phyloP scores from a whole-genome alignment of 1,139 yeast species.

The Kluyveromyces sp. region DNA sequence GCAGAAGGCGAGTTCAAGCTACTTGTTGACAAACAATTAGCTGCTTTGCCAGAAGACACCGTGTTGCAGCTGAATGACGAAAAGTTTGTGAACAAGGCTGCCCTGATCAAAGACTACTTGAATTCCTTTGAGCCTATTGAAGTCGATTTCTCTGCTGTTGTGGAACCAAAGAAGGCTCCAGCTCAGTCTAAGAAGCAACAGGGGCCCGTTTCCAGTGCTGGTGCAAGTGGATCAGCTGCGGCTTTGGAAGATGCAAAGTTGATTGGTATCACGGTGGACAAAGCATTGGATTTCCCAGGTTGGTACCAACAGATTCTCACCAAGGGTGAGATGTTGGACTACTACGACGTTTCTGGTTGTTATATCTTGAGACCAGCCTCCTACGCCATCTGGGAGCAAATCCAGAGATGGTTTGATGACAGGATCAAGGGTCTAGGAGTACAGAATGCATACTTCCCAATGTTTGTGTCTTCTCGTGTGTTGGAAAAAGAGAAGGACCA shows the following conservation, averaged over 20 bases:
- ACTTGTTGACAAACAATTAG: conserved; percentile 54
- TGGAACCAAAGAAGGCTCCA: conserved; percentile 38
- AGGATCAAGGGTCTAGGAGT: conserved; percentile 85
- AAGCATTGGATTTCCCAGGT: conserved; percentile 82
- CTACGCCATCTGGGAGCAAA: conserved; percentile 88
- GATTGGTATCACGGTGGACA: conserved; percentile 94
- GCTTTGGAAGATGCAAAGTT: conserved; percentile 82
- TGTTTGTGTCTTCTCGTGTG: conserved; percentile 91
- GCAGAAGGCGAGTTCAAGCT: conserved; percentile 59
- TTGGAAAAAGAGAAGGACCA: conserved; percentile 98
- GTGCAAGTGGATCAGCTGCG: conserved; percentile 21
- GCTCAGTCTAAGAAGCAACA: conserved; percentile 25
- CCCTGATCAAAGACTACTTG: conserved; percentile 47
- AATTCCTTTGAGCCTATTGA: conserved; percentile 44
- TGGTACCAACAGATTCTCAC: conserved; percentile 97
- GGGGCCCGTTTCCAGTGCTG: conserved; percentile 15
- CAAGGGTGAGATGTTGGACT: conserved; percentile 97
- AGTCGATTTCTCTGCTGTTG: conserved; percentile 49
- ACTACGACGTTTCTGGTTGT: conserved; percentile 98
- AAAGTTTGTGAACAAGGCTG: conserved; percentile 50
- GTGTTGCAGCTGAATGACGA: conserved; percentile 52
- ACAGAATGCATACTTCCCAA: conserved; percentile 93
- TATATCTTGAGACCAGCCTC: conserved; percentile 96
- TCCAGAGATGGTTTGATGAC: conserved; percentile 79
- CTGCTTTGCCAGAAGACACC: conserved; percentile 33